A percentile compares a stretch with the other conserved stretches of the same genome.
These are phyloP conservation scores for Endocladia muricata DNA, from an alignment of 31 red algal species.

Conservation along the genomic window DNA sequence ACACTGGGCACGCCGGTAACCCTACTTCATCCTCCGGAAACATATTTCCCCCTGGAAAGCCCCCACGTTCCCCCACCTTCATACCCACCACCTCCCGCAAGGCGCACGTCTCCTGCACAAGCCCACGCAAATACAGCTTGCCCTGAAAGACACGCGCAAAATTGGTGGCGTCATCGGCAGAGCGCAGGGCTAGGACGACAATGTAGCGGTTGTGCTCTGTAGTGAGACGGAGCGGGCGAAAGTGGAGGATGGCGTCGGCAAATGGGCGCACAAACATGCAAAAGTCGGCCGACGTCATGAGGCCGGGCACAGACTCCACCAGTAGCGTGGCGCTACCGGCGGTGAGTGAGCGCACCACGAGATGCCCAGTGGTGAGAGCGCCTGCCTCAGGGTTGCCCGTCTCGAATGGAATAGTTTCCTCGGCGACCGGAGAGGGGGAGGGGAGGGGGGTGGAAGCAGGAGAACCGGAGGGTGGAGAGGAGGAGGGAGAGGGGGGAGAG, in stretches of 20 bases:
- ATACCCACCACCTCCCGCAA: conserved; percentile 45
- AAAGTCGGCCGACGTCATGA: conserved; percentile 77
- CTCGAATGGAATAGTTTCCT: conserved; percentile 11
- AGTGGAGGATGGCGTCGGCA: conserved; percentile 50
- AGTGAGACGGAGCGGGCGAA: conserved; percentile 61
- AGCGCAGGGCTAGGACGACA: conserved; percentile 60
- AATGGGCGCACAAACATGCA: conserved; percentile 75
- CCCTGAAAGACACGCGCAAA: conserved; percentile 68
- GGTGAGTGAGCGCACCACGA: neutral
- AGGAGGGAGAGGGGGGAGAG: neutral
- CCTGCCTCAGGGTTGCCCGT: conserved; percentile 3
- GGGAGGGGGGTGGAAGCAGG: neutral
- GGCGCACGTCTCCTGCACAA: conserved; percentile 64
- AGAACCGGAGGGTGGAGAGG: neutral
- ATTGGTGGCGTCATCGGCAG: conserved; percentile 30
- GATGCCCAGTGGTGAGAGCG: neutral
- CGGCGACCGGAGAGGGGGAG: too few species aligned
- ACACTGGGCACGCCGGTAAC: conserved; percentile 67
- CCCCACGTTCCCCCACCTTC: conserved; percentile 1
- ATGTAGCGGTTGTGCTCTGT: conserved; percentile 73
- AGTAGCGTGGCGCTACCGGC: neutral
- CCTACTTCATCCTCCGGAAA: conserved; percentile 20
- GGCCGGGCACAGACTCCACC: conserved; percentile 5
- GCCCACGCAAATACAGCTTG: conserved; percentile 47
- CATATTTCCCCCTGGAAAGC: neutral